Evolutionary conservation across 2,329 filamentous ascomycete genomes (phyloP), one percentile per base, ranked within the genome.

Genomic region (Thielaviopsis cerberus): DNA sequence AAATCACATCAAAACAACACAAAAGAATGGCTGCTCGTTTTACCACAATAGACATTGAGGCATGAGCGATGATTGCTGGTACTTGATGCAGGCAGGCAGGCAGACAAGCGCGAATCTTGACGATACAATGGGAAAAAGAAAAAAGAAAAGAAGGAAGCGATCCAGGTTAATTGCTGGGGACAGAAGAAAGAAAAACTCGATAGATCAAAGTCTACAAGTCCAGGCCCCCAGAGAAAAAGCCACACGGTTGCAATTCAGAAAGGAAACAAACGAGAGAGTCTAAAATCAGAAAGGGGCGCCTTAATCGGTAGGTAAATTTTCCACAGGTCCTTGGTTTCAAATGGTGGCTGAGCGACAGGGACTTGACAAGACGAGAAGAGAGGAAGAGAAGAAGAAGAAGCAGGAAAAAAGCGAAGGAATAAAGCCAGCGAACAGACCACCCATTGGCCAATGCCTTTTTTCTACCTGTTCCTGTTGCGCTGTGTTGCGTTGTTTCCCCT

Each of bases 241-340:
- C 57, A 59, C 17, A 13, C n/a, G 52, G n/a, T 25, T 23, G 20
- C 22, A 53, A 50, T 41, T 51, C 41, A 25, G 11, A 37, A 11
- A 24, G 22, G 15, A 60, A 24, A 57, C 37, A 30, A 61, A 37
- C 51, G 58, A 60, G 25, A 20, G 54, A 56, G 57, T 54, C 62
- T 59, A 62, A 58, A 57, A 58, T 63, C 55, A 50, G 56, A 59
- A 61, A 61, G 56, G 55, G 55, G 57, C 48, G 57, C 30, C 55
- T 26, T 20, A 30, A 54, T 30, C n/a, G 54, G 54, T 15, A 55
- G 23, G 45, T 51, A 59, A 41, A 51, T 34, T 59, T 34, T 48
- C 37, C 51, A 30, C n/a, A n/a, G n/a, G n/a, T n/a, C n/a, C n/a
- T n/a, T n/a, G n/a, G 59, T 56, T 58, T 61, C 54, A 52, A 58